These are phyloP conservation scores for Suillus alpinus DNA, from an alignment of 768 basidiomycete genomes.

Conservation along the genomic window DNA sequence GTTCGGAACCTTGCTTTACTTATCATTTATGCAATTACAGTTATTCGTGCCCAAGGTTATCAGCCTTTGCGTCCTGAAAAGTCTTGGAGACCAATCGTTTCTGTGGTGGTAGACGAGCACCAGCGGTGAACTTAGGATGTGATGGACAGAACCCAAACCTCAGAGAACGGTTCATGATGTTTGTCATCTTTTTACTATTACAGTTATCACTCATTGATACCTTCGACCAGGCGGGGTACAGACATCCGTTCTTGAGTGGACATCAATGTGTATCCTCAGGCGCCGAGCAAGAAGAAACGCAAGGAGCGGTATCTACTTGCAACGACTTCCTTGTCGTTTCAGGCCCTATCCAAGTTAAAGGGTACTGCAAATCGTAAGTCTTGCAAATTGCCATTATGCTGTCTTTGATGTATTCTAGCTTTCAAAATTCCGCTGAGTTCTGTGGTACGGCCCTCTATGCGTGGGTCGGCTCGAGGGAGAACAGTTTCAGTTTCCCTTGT, in stretches of 20 bases:
- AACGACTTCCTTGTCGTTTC: conserved; percentile 45
- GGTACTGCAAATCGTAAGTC: conserved; percentile 44
- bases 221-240: conserved; percentile 31
- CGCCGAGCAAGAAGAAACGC: conserved; percentile 61
- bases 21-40: conserved; percentile 17
- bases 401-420: conserved; percentile 24
- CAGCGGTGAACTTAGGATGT: conserved; percentile 51
- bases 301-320: conserved; percentile 58
- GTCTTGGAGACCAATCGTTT: conserved; percentile 66
- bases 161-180: conserved; percentile 54
- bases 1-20: not conserved
- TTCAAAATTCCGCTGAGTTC: conserved; percentile 45
- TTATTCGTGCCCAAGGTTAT: conserved; percentile 39
- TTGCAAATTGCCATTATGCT: not conserved
- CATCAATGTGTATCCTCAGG: conserved; percentile 55
- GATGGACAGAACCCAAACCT: conserved; percentile 73
- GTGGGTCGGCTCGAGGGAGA: conserved; percentile 12
- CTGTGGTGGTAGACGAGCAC: conserved; percentile 52
- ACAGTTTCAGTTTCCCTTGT: conserved; percentile 10
- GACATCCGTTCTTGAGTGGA: conserved; percentile 41
- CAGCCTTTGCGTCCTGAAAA: conserved; percentile 52
- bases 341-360: conserved; percentile 51
- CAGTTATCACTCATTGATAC: not conserved
- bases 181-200: conserved; percentile 20
- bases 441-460: conserved; percentile 16